phyloP scores from a whole-genome alignment of 2,329 filamentous ascomycete species.

The Leptographium galeiforme region DNA sequence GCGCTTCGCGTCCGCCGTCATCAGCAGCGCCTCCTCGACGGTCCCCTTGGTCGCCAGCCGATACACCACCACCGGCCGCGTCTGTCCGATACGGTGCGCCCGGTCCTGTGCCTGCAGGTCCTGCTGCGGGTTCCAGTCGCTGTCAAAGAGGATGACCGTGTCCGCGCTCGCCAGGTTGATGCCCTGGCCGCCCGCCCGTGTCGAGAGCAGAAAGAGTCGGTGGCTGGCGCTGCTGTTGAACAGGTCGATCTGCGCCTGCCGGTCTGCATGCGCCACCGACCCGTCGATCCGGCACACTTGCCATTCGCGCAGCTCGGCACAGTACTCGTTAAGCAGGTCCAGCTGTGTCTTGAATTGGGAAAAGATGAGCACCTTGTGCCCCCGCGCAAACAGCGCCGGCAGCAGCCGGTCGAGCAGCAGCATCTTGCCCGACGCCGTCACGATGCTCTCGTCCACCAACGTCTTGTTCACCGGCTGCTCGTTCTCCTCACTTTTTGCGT shows the following conservation, averaged over 20 bases:
- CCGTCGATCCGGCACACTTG: constrained; percentile 84
- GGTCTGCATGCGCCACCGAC: constrained; percentile 60
- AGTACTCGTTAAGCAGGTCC: constrained; percentile 82
- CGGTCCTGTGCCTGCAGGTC: constrained; percentile 94
- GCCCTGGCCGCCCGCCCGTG: constrained; percentile 82
- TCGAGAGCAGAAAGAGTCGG: constrained; percentile 78
- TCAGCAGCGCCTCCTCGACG: constrained; percentile 75
- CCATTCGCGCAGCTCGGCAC: constrained; percentile 63
- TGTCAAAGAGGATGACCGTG: constrained; percentile 83
- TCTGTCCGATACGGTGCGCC: constrained; percentile 89
- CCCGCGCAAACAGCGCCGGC: constrained; percentile 55
- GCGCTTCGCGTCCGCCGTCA: constrained; percentile 83
- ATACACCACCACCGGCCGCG: constrained; percentile 80
- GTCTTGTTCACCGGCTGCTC: constrained; percentile 18
- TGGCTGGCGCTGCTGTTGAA: constrained; percentile 55
- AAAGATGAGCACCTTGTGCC: constrained; percentile 90
- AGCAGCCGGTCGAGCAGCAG: constrained; percentile 79
- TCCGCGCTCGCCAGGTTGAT: constrained; percentile 90
- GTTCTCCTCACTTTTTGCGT: too few species aligned
- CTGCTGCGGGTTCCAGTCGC: constrained; percentile 90
- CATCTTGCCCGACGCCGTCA: constrained; percentile 91
- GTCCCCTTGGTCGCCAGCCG: constrained; percentile 87
- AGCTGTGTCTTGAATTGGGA: constrained; percentile 93
- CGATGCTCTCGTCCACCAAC: constrained; percentile 62
- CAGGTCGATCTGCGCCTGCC: constrained; percentile 55